Evolutionary conservation across 1,284 basidiomycete species (phyloP), one percentile per base, ranked within the genome.

Genomic region (Malassezia obtusa): DNA sequence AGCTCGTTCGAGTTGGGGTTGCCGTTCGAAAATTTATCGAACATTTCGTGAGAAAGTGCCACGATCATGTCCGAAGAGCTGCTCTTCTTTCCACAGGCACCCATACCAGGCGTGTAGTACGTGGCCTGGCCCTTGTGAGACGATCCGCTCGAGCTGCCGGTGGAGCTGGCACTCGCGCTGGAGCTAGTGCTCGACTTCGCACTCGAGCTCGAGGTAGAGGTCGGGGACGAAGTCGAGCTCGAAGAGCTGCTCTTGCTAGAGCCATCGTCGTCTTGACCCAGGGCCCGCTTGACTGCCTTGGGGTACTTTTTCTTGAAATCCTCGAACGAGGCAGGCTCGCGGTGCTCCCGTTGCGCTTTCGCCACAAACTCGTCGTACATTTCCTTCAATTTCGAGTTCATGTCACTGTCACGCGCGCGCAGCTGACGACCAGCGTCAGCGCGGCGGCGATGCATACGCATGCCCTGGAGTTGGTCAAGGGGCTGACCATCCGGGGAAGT

Each of bases 1-100:
- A 62, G 53, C 3, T 60, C 59, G 52, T 65, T 68, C 17, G 59
- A 52, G 61, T 68, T 68, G n/a, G 66, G 66, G 57, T 69, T 69
- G 48, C 57, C 61, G 7, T 53, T 56, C 21, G 59, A 60, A 15
- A 64, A 58, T 11, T 58, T 51, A 52, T 71, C 62, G 30, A 57
- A 71, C 19, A 68, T 52, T 12, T 43, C 49, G 17, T 44, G 39
- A 17, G 70, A 64, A 35, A 73, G 50, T 33, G 70, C 68, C 4
- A 63, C 65, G 52, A 71, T 66, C 57, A 60, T 62, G 55, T 73
- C 70, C 19, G 57, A 58, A 14, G 51, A 61, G 6, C 24, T 30
- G 58, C 62, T 66, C 24, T 40, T 49, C 53, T 57, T 50, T 25
- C 69, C 69, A 36, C 69, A 71, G 10, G 67, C 62, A 28, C 65